Conservation (phyloP, 192 early-diverging fungal species). For the Podila horticola region DNA sequence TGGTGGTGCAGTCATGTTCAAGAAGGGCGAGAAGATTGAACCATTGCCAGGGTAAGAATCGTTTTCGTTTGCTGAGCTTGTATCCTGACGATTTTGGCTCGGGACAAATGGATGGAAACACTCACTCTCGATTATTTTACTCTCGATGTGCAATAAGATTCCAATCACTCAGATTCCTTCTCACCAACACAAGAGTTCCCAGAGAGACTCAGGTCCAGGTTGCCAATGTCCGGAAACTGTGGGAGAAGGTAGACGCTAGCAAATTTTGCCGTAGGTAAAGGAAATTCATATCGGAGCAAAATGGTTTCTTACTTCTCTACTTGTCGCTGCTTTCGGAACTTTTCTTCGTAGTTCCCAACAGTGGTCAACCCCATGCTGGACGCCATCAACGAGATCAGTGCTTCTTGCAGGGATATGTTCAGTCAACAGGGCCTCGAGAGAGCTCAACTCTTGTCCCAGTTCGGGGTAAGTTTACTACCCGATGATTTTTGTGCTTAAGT, state of each 20-base stretch:
- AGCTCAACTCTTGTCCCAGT: slow-evolving; percentile 20
- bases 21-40: slow-evolving; percentile 47
- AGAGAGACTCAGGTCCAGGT: slow-evolving; percentile 91
- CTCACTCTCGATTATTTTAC: background rate
- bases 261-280: background rate
- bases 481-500: no score
- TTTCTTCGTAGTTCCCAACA: slow-evolving; percentile 53
- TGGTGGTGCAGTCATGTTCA: slow-evolving; percentile 65
- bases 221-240: slow-evolving; percentile 73
- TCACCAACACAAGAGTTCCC: slow-evolving; percentile 92
- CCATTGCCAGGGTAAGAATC: slow-evolving; percentile 42
- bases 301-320: background rate
- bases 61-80: background rate
- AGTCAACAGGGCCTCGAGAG: slow-evolving; percentile 26
- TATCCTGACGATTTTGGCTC: background rate
- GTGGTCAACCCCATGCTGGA: slow-evolving; percentile 76
- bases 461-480: slow-evolving; percentile 35
- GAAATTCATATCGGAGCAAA: background rate
- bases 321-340: background rate
- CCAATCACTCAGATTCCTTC: slow-evolving; percentile 75
- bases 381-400: slow-evolving; percentile 70
- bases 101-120: slow-evolving; percentile 1
- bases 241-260: slow-evolving; percentile 53
- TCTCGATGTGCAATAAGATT: slow-evolving; percentile 50
- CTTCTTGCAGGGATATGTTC: slow-evolving; percentile 44